Evolutionary conservation across 1,284 basidiomycete genomes (phyloP), one percentile per base, ranked within the genome.

Genomic region (Hemileia vastatrix): DNA sequence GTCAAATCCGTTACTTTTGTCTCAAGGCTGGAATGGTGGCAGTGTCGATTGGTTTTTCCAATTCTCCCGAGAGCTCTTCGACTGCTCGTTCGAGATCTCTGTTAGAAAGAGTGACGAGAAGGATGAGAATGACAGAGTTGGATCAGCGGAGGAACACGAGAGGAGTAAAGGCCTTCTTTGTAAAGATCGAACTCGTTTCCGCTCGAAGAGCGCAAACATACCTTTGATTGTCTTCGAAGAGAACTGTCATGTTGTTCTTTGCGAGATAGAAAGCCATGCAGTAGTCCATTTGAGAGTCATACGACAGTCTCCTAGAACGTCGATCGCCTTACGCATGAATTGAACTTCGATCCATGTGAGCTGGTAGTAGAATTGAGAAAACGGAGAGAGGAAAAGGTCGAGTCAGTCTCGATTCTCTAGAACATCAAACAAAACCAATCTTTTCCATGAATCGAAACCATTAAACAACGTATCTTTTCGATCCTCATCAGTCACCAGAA

Each of bases 321-420:
- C 92, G 2, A 96, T 91, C 0, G 94, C 94, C 77, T 94, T 93
- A 79, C 90, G 90, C 80, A 95, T 91, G 78, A 97, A 98, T 77
- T 97, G 94, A 45, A 93, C 92, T 78, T 98, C 92, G 69, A 97
- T 97, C 94, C 94, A 98, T 2, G 91, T 92, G 43, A 98, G 79
- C 59, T 86, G 83, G 1, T 89, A 89, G 6, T 85, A n/a, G n/a
- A n/a, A n/a, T n/a, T n/a, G n/a, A n/a, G n/a, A n/a, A n/a, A n/a
- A n/a, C n/a, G 27, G 27, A 27, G 27, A 27, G 27, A 27, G 27
- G 27, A 27, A 27, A 27, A 27, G 27, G 27, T 27, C 27, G 27
- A 27, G 27, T 27, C 27, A 27, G 27, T 27, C 27, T 27, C 27
- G 27, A 27, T 27, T 27, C 27, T 27, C 27, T 27, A 27, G 27